Evolutionary conservation across 2,329 filamentous ascomycete genomes (phyloP).

Genomic region (Metarhizium anisopliae): DNA sequence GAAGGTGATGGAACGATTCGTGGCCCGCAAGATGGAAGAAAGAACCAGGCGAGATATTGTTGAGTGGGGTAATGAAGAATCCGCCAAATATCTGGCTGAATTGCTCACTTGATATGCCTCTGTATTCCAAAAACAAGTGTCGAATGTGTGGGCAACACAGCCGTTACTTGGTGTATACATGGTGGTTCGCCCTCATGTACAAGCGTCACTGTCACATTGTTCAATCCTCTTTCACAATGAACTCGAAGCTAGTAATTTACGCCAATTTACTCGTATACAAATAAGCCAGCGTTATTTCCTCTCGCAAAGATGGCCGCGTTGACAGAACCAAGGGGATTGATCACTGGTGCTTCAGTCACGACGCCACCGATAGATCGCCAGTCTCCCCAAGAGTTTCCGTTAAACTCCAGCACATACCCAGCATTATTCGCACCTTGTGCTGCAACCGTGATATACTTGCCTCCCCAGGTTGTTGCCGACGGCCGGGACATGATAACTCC

Average conservation of each 20-base stretch:
- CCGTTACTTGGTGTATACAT: no score
- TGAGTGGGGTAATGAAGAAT: not conserved
- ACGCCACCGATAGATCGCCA: not conserved
- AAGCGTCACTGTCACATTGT: no score
- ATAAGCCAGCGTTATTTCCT: not conserved
- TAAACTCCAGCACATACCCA: not conserved
- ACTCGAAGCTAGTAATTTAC: no score
- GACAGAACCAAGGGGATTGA: not conserved
- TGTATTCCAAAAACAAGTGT: no score
- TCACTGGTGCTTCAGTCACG: not conserved
- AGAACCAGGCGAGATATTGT: not conserved
- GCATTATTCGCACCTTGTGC: not conserved
- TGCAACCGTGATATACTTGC: not conserved
- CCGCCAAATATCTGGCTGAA: not conserved
- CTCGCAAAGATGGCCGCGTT: not conserved
- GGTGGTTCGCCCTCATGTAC: no score
- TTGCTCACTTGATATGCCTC: not conserved
- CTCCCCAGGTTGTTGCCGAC: not conserved
- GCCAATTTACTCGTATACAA: not conserved
- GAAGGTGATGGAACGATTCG: constrained; percentile 16
- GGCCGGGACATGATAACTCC: not conserved
- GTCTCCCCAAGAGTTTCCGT: not conserved
- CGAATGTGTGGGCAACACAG: no score
- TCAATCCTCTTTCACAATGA: no score
- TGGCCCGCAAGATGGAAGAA: constrained; percentile 12